Evolutionary conservation across 1,139 yeast species (phyloP).

Genomic region (Geotrichum aggregatum): DNA sequence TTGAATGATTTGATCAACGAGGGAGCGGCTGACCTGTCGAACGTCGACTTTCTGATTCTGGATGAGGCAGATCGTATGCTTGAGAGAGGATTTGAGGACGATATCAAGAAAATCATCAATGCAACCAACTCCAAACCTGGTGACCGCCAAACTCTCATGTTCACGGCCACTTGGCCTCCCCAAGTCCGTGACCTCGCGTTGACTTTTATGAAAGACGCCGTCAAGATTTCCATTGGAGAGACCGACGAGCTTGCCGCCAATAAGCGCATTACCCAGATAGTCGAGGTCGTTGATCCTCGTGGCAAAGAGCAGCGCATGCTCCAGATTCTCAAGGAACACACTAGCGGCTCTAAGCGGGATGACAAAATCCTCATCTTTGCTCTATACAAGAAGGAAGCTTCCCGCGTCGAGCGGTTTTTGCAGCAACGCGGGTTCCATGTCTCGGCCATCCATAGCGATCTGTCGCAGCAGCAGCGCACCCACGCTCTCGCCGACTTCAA

Average conservation of each 20-base stretch:
- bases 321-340: conserved; percentile 69
- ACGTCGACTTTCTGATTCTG: conserved; percentile 72
- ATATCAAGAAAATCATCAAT: conserved; percentile 75
- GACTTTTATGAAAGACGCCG: conserved; percentile 76
- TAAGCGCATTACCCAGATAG: conserved; percentile 86
- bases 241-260: conserved; percentile 92
- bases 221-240: conserved; percentile 88
- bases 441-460: conserved; percentile 94
- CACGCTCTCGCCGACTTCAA: conserved; percentile 82
- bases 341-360: conserved; percentile 53
- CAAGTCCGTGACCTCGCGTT: conserved; percentile 79
- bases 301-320: conserved; percentile 75
- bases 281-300: conserved; percentile 84
- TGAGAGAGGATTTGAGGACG: conserved; percentile 95
- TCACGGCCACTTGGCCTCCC: conserved; percentile 85
- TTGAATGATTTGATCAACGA: conserved; percentile 86
- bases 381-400: conserved; percentile 91
- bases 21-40: conserved; percentile 67
- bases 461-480: conserved; percentile 88
- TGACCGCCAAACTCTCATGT: conserved; percentile 78
- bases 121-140: conserved; percentile 42
- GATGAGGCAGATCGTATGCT: conserved; percentile 99
- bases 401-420: conserved; percentile 77
- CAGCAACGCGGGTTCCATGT: conserved; percentile 70
- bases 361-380: conserved; percentile 91